These are phyloP conservation scores for Cladorrhinum samala DNA, from an alignment of 495 filamentous ascomycete genomes.

Conservation along the genomic window DNA sequence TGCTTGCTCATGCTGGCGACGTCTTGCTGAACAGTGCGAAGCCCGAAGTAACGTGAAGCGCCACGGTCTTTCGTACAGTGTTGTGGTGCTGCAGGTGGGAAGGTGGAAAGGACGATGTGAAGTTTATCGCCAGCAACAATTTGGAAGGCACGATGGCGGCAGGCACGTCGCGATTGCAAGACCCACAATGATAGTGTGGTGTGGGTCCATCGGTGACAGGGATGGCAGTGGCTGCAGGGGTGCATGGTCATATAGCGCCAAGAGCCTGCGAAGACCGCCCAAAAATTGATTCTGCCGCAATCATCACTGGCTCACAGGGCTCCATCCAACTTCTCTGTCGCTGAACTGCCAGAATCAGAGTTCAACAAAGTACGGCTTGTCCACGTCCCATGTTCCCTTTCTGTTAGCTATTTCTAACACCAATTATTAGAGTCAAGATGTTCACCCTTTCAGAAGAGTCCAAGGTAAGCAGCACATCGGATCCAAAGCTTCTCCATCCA, in stretches of 20 bases:
- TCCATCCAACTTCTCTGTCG: not conserved
- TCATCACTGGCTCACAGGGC: not conserved
- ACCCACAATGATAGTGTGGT: not conserved
- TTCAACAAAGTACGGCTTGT: not conserved
- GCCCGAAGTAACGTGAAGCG: not conserved
- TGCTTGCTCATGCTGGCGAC: slow-evolving; percentile 44
- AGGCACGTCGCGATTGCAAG: not conserved
- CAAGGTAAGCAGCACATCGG: slow-evolving; percentile 56
- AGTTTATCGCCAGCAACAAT: no score
- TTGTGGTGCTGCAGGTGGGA: not conserved
- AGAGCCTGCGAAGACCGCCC: slow-evolving; percentile 7
- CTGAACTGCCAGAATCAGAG: not conserved
- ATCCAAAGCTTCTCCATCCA: not conserved
- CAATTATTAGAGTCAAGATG: slow-evolving; percentile 42
- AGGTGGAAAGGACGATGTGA: no score
- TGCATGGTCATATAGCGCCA: not conserved
- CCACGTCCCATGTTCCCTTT: no score
- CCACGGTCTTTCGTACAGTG: not conserved
- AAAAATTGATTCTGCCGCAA: slow-evolving; percentile 18
- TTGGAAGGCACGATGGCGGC: not conserved
- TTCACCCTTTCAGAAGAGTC: slow-evolving; percentile 94
- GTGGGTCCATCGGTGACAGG: not conserved
- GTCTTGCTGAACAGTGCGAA: not conserved
- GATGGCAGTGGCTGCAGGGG: not conserved
- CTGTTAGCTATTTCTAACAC: not conserved